A percentile compares a stretch with the other conserved stretches of the same genome.
Evolutionary conservation across 2,329 filamentous ascomycete genomes (phyloP).

Genomic region (Lecanoromycetidae sp.): DNA sequence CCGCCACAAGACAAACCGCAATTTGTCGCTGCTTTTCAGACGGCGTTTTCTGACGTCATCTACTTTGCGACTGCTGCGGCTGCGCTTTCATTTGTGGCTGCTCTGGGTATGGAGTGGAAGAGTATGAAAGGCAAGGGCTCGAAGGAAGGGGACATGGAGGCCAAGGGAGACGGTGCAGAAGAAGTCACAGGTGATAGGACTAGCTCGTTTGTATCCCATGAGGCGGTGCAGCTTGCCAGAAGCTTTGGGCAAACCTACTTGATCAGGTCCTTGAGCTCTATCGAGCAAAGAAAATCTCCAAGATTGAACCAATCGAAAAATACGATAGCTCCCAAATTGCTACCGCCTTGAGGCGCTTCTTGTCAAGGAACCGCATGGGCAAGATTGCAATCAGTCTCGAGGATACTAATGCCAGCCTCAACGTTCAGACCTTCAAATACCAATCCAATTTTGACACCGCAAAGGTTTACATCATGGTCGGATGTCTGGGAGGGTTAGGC

Average conservation of each 20-base stretch:
- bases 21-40: constrained; percentile 54
- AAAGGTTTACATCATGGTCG: constrained; percentile 20
- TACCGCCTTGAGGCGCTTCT: not conserved
- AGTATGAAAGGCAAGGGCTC: constrained; percentile 48
- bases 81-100: constrained; percentile 42
- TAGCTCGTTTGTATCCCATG: not conserved
- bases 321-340: not conserved
- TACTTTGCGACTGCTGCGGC: constrained; percentile 47
- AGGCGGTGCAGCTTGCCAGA: too few relatives aligned
- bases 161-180: not conserved
- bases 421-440: too few relatives aligned
- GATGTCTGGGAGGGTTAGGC: constrained; percentile 18
- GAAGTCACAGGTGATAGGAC: not conserved
- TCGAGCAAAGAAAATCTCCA: not conserved
- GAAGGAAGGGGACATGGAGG: constrained; percentile 1
- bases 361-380: not conserved
- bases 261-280: constrained; percentile 10
- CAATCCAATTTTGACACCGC: constrained; percentile 11
- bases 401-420: not conserved
- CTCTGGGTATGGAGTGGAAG: constrained; percentile 49
- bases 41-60: constrained; percentile 46
- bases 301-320: not conserved
- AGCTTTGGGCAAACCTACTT: too few relatives aligned
- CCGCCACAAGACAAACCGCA: constrained; percentile 36
- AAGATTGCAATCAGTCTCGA: constrained; percentile 11